These are phyloP conservation scores for Globisporangium ultimum DNA, from an alignment of 352 stramenopile genomes.

Conservation along the genomic window DNA sequence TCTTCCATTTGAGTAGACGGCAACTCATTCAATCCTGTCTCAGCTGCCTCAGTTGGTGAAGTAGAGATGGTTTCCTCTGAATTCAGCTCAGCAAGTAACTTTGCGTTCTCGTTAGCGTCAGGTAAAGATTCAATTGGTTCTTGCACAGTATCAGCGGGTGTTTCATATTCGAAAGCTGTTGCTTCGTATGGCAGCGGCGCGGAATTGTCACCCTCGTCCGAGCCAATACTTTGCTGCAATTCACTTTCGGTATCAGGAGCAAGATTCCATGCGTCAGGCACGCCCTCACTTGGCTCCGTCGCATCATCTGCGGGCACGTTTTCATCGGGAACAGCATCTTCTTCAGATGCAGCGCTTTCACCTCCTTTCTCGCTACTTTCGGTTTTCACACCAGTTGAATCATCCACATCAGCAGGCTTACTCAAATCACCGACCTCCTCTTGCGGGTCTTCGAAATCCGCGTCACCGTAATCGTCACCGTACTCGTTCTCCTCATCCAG, in stretches of 20 bases:
- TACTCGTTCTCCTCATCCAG: slow-evolving; percentile 1
- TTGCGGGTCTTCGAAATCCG: slow-evolving; percentile 9
- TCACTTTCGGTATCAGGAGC: not conserved
- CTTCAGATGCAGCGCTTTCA: not conserved
- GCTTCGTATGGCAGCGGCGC: not conserved
- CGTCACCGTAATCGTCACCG: slow-evolving; percentile 11
- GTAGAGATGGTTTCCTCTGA: no score
- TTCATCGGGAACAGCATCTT: not conserved
- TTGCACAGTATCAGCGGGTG: no score
- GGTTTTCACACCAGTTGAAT: not conserved
- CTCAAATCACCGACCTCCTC: not conserved
- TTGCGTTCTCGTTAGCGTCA: not conserved
- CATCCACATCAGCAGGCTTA: not conserved
- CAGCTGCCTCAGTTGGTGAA: no score
- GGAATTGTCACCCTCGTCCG: not conserved
- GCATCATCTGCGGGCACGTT: not conserved
- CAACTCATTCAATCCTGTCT: no score
- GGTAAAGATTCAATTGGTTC: not conserved
- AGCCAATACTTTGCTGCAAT: not conserved
- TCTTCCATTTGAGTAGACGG: no score
- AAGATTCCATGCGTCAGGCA: no score
- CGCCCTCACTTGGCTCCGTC: no score
- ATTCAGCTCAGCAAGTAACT: no score
- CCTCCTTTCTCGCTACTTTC: not conserved
- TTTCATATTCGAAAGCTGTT: not conserved